A percentile compares a stretch with the other conserved stretches of the same genome.
phyloP scores from a whole-genome alignment of 2,329 filamentous ascomycete species.

The Tolypocladium amazonense region DNA sequence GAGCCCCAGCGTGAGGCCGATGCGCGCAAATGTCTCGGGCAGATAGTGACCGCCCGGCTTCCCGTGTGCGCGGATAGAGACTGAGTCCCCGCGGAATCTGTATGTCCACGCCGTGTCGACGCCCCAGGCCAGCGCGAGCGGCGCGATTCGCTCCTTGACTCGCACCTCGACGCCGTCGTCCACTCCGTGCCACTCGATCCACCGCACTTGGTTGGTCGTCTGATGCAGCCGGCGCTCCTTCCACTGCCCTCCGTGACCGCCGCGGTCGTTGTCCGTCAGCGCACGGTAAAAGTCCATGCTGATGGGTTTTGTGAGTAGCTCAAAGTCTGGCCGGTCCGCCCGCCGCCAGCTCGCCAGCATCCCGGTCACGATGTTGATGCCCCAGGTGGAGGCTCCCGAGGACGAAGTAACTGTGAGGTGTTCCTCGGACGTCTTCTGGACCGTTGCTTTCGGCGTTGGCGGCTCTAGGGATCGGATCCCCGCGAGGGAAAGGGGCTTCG shows the following conservation, averaged over 20 bases:
- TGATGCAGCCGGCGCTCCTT: slow-evolving; percentile 33
- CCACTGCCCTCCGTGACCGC: slow-evolving; percentile 49
- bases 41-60: slow-evolving; percentile 35
- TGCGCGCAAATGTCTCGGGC: slow-evolving; percentile 48
- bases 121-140: slow-evolving; percentile 53
- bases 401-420: slow-evolving; percentile 22
- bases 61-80: slow-evolving; percentile 39
- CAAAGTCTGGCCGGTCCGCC: slow-evolving; percentile 13
- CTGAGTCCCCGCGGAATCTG: slow-evolving; percentile 35
- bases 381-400: slow-evolving; percentile 26
- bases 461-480: slow-evolving; percentile 7
- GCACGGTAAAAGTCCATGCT: slow-evolving; percentile 51
- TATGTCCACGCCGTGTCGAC: slow-evolving; percentile 42
- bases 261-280: slow-evolving; percentile 54
- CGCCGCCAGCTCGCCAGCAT: slow-evolving; percentile 30
- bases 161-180: slow-evolving; percentile 26
- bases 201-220: slow-evolving; percentile 29
- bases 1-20: slow-evolving; percentile 46
- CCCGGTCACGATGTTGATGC: slow-evolving; percentile 32
- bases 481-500: slow-evolving; percentile 17
- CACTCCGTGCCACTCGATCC: slow-evolving; percentile 20
- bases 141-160: slow-evolving; percentile 45
- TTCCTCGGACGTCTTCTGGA: slow-evolving; percentile 7
- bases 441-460: slow-evolving; percentile 11
- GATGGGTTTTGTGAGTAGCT: slow-evolving; percentile 33